Percentiles rank a stretch among this genome's conserved stretches.
These are phyloP conservation scores for Microsporum audouinii DNA, from an alignment of 2,329 filamentous ascomycete genomes.

Conservation along the genomic window DNA sequence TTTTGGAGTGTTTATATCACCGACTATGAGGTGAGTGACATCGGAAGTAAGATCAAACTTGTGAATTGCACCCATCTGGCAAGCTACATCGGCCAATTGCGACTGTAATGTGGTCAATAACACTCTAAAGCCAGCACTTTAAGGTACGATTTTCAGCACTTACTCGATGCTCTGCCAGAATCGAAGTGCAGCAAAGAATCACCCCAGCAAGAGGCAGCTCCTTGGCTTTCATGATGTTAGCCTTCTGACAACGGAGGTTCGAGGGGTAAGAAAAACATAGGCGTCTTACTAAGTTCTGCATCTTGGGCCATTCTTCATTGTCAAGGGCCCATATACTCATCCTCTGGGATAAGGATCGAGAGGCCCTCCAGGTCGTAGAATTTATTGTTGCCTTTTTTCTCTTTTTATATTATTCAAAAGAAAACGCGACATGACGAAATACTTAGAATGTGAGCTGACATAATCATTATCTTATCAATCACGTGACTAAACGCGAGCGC, in stretches of 20 bases:
- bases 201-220: conserved; percentile 57
- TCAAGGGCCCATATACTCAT: conserved; percentile 12
- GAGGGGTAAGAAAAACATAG: neutral
- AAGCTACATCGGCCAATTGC: conserved; percentile 39
- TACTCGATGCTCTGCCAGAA: conserved; percentile 68
- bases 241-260: conserved; percentile 18
- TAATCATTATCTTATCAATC: neutral
- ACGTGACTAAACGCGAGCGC: neutral
- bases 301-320: conserved; percentile 34
- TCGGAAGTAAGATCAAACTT: conserved; percentile 90
- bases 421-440: conserved; percentile 1
- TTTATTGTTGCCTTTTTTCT: neutral
- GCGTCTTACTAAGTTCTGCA: conserved; percentile 22
- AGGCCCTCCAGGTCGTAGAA: neutral
- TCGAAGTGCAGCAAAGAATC: conserved; percentile 78
- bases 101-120: conserved; percentile 21
- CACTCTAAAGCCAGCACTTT: neutral
- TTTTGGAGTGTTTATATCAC: conserved; percentile 78
- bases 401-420: neutral
- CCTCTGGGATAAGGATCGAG: neutral
- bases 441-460: neutral
- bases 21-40: conserved; percentile 87
- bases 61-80: conserved; percentile 75
- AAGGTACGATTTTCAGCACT: conserved; percentile 21
- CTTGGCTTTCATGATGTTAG: conserved; percentile 32